These are phyloP conservation scores for Diaporthe caulivora DNA, from an alignment of 2,329 filamentous ascomycete species.

Conservation along the genomic window DNA sequence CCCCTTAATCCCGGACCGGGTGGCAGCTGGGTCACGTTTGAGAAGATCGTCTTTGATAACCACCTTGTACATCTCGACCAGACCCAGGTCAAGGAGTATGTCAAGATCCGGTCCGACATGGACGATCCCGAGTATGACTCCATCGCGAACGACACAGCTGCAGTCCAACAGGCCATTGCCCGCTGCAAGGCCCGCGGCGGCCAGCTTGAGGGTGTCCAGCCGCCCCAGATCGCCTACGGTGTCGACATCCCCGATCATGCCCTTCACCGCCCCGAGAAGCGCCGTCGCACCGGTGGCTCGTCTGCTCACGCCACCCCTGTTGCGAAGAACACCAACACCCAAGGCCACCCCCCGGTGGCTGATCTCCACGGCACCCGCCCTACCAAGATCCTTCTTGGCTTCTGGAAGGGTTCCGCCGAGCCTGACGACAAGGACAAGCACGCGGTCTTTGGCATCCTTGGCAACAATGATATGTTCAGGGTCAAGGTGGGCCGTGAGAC, in stretches of 20 bases:
- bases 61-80: constrained; percentile 69
- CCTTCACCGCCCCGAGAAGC: constrained; percentile 57
- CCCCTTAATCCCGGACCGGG: constrained; percentile 69
- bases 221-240: constrained; percentile 64
- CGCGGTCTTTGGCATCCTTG: constrained; percentile 73
- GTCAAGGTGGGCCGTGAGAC: constrained; percentile 73
- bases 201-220: constrained; percentile 55
- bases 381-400: constrained; percentile 69
- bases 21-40: constrained; percentile 74
- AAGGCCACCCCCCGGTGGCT: constrained; percentile 45
- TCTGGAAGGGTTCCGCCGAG: constrained; percentile 69
- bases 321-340: neutral
- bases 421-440: constrained; percentile 64
- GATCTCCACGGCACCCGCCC: constrained; percentile 66
- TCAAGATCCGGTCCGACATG: constrained; percentile 63
- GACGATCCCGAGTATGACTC: constrained; percentile 55
- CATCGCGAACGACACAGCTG: constrained; percentile 54
- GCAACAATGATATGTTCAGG: constrained; percentile 73
- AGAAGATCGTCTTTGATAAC: constrained; percentile 68
- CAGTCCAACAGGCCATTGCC: constrained; percentile 61
- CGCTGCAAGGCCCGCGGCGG: constrained; percentile 57
- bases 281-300: constrained; percentile 56
- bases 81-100: constrained; percentile 72
- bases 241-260: constrained; percentile 60
- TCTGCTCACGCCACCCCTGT: constrained; percentile 16